These are phyloP conservation scores for Trichophyton benhamiae DNA, from an alignment of 2,329 filamentous ascomycete species.

Conservation along the genomic window DNA sequence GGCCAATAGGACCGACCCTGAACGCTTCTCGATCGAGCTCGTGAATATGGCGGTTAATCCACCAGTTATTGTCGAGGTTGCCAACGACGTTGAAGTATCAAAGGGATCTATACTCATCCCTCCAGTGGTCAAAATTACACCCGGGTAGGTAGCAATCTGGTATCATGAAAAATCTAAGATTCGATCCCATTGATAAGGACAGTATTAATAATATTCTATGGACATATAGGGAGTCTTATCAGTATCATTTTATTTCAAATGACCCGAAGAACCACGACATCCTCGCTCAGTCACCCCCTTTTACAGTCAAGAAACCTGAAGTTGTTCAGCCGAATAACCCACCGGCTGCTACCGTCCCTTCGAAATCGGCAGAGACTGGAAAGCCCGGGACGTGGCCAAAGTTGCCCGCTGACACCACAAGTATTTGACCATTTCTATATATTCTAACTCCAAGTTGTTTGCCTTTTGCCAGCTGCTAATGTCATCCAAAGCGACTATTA, in stretches of 20 bases:
- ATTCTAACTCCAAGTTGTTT: not conserved
- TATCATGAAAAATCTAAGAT: no score
- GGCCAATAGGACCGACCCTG: conserved; percentile 28
- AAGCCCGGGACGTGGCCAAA: not conserved
- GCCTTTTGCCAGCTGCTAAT: not conserved
- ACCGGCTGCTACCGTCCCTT: not conserved
- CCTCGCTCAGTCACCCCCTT: conserved; percentile 31
- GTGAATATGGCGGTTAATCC: conserved; percentile 30
- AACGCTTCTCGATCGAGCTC: conserved; percentile 31
- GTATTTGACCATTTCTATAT: not conserved
- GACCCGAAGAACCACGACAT: conserved; percentile 26
- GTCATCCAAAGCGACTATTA: not conserved
- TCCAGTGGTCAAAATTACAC: conserved; percentile 1
- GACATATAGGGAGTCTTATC: conserved; percentile 25
- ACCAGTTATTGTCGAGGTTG: conserved; percentile 22
- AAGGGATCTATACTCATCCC: conserved; percentile 14
- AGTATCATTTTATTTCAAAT: conserved; percentile 32
- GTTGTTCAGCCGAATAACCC: not conserved
- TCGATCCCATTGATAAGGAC: not conserved
- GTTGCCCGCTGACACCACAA: not conserved
- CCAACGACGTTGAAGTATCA: conserved; percentile 25
- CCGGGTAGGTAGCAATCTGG: conserved; percentile 2
- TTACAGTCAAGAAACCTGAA: conserved; percentile 17
- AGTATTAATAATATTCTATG: not conserved
- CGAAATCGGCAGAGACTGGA: not conserved